These are phyloP conservation scores for Micractinium conductrix DNA, from an alignment of 139 green algal genomes.

Conservation along the genomic window DNA sequence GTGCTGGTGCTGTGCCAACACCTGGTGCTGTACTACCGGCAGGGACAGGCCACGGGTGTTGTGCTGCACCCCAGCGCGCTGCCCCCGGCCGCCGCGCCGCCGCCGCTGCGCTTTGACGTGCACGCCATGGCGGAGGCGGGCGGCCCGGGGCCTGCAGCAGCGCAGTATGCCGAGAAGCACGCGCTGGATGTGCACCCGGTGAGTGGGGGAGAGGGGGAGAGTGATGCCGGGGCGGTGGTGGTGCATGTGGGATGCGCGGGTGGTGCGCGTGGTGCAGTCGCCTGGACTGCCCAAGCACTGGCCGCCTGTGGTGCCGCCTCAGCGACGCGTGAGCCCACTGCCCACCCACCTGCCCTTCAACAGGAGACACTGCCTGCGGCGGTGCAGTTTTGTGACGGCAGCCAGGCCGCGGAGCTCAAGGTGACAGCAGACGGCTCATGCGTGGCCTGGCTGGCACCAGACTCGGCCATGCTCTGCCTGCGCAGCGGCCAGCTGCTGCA, in stretches of 20 bases:
- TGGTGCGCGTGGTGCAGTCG: too few species aligned
- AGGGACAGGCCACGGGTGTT: constrained; percentile 53
- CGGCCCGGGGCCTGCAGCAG: constrained; percentile 44
- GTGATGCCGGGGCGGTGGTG: background rate
- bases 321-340: background rate
- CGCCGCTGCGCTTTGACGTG: constrained; percentile 58
- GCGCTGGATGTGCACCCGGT: constrained; percentile 68
- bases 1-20: constrained; percentile 83
- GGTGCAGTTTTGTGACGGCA: constrained; percentile 36
- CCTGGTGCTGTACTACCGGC: constrained; percentile 81
- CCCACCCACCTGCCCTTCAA: background rate
- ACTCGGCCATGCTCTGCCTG: constrained; percentile 61
- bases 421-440: constrained; percentile 40
- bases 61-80: constrained; percentile 38
- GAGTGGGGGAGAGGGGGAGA: background rate
- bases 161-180: constrained; percentile 54
- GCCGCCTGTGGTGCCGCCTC: background rate
- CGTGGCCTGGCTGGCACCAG: constrained; percentile 45
- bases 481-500: constrained; percentile 69
- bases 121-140: constrained; percentile 8
- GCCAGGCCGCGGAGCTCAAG: constrained; percentile 43
- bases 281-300: background rate
- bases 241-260: background rate
- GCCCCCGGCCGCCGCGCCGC: constrained; percentile 23
- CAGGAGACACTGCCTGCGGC: constrained; percentile 27